Evolutionary conservation across 768 basidiomycete species (phyloP).

Genomic region (Mycena albidolilacea): DNA sequence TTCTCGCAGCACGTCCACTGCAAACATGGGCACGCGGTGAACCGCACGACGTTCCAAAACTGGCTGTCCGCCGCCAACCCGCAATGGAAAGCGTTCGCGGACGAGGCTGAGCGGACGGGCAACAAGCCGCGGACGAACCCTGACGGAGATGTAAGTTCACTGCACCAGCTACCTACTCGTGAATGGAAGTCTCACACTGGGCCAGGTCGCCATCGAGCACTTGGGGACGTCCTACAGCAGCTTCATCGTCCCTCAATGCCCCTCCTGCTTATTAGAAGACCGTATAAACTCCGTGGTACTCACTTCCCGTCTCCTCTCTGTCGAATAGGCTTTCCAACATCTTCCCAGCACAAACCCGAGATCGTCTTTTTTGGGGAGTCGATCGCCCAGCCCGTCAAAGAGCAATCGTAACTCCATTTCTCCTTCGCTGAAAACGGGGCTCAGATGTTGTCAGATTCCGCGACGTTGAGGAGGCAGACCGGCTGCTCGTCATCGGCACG

Average conservation of each 20-base stretch:
- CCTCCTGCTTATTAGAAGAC: slow-evolving; percentile 72
- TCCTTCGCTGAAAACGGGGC: neutral
- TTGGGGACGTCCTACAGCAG: slow-evolving; percentile 80
- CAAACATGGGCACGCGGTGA: slow-evolving; percentile 76
- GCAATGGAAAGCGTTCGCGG: slow-evolving; percentile 78
- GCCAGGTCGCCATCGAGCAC: slow-evolving; percentile 82
- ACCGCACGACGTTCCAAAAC: slow-evolving; percentile 80
- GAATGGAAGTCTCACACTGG: slow-evolving; percentile 1
- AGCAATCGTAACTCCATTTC: slow-evolving; percentile 73
- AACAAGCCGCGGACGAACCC: slow-evolving; percentile 86
- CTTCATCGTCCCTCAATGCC: slow-evolving; percentile 87
- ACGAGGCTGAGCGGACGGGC: slow-evolving; percentile 73
- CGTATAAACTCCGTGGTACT: slow-evolving; percentile 73
- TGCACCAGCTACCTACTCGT: slow-evolving; percentile 4
- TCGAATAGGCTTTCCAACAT: neutral
- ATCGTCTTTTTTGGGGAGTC: slow-evolving; percentile 94
- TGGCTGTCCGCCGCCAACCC: slow-evolving; percentile 83
- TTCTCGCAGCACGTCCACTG: slow-evolving; percentile 80
- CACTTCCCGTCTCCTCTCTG: neutral
- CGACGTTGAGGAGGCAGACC: slow-evolving; percentile 72
- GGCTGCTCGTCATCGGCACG: slow-evolving; percentile 88
- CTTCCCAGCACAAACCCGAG: slow-evolving; percentile 82
- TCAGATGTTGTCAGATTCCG: slow-evolving; percentile 59
- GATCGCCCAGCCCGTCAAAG: slow-evolving; percentile 74
- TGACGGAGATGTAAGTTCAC: slow-evolving; percentile 85